These are phyloP conservation scores for Wickerhamomyces mucosus DNA, from an alignment of 805 yeast genomes.

Conservation along the genomic window DNA sequence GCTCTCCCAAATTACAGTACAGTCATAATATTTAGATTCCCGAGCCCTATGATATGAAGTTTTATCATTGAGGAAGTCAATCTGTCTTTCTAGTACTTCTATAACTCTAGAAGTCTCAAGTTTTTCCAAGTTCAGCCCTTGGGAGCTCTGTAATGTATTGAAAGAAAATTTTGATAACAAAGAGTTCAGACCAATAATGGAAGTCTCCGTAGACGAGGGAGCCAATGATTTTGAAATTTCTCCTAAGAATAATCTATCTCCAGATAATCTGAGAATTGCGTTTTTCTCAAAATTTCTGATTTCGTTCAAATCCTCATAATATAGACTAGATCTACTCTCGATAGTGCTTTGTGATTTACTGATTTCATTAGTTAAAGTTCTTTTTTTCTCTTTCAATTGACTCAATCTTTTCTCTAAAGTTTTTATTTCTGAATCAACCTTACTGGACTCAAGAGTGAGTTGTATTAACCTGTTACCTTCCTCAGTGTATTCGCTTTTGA, in stretches of 20 bases:
- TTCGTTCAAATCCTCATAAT: slow-evolving; percentile 29
- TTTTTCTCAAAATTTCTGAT: slow-evolving; percentile 30
- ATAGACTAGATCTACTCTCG: slow-evolving; percentile 36
- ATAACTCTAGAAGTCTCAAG: slow-evolving; percentile 6
- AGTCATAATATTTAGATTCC: slow-evolving; percentile 9
- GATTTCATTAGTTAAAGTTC: slow-evolving; percentile 27
- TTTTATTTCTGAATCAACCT: slow-evolving; percentile 28
- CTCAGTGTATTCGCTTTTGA: slow-evolving; percentile 27
- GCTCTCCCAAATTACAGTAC: slow-evolving; percentile 15
- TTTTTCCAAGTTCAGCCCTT: no score
- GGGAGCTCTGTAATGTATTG: no score
- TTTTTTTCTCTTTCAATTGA: slow-evolving; percentile 24
- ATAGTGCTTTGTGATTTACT: slow-evolving; percentile 35
- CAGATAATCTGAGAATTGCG: slow-evolving; percentile 23
- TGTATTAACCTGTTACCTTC: slow-evolving; percentile 31
- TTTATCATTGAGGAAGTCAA: slow-evolving; percentile 12
- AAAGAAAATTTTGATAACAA: no score
- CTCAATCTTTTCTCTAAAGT: slow-evolving; percentile 25
- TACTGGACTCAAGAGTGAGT: slow-evolving; percentile 23
- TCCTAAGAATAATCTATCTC: no score
- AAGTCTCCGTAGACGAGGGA: no score
- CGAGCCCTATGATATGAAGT: slow-evolving; percentile 4
- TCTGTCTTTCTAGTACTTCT: slow-evolving; percentile 14
- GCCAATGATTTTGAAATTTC: no score
- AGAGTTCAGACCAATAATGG: no score